A percentile compares a stretch with the other conserved stretches of the same genome.
Conservation (phyloP, 306 rosid species). For the Trichosanthes cucumerina region DNA sequence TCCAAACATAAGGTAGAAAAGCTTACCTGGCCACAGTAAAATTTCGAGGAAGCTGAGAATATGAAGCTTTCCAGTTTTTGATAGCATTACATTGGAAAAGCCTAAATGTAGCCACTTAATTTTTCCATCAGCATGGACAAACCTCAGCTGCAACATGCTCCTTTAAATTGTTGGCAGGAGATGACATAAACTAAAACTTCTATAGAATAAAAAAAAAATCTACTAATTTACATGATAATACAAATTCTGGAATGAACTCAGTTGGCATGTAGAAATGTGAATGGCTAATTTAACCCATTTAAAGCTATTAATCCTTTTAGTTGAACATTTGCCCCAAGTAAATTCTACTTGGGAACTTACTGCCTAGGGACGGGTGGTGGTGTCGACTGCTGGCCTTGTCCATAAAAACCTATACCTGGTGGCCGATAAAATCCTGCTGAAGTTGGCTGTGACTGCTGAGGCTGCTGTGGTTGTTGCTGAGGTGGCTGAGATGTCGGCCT, state of each 20-base stretch:
- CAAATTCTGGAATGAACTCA: slow-evolving; percentile 26
- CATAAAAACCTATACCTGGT: slow-evolving; percentile 65
- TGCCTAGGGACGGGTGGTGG: slow-evolving; percentile 71
- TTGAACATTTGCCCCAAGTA: not conserved
- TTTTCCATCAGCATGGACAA: slow-evolving; percentile 10
- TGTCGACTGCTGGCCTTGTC: slow-evolving; percentile 55
- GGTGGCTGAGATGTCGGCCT: slow-evolving; percentile 44
- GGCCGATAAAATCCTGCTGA: slow-evolving; percentile 64
- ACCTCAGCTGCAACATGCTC: slow-evolving; percentile 6
- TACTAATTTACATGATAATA: slow-evolving; percentile 52
- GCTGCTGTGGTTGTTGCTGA: slow-evolving; percentile 40
- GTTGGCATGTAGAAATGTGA: slow-evolving; percentile 3
- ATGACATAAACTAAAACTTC: not conserved
- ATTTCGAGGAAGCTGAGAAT: not conserved
- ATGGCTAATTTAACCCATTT: slow-evolving; percentile 2
- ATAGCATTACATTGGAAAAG: not conserved
- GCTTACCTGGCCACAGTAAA: not conserved
- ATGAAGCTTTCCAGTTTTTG: not conserved
- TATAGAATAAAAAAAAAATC: slow-evolving; percentile 10
- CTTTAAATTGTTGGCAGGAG: not conserved
- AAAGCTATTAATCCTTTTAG: slow-evolving; percentile 7
- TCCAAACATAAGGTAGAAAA: not conserved
- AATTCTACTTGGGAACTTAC: slow-evolving; percentile 25
- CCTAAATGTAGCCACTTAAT: not conserved
- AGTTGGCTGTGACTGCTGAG: slow-evolving; percentile 39